Conservation (phyloP, 805 yeast genomes). For the Scheffersomyces ergatensis region DNA sequence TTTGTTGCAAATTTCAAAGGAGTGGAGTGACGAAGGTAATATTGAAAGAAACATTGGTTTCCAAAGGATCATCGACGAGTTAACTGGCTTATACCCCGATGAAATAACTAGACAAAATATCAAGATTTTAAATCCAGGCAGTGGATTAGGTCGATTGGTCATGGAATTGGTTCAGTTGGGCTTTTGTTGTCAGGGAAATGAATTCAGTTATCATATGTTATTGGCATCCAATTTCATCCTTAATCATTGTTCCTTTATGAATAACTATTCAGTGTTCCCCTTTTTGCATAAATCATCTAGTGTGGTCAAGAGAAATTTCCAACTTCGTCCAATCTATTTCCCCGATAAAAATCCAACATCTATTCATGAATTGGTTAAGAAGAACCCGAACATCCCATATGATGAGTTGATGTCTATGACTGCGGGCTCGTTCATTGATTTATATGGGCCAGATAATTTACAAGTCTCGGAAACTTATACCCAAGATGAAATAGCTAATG, state of each 20-base stretch:
- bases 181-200: conserved; percentile 65
- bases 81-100: conserved; percentile 37
- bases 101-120: conserved; percentile 31
- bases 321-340: conserved; percentile 47
- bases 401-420: conserved; percentile 64
- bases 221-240: conserved; percentile 53
- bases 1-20: conserved; percentile 56
- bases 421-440: conserved; percentile 69
- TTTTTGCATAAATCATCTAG: conserved; percentile 53
- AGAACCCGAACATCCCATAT: conserved; percentile 40
- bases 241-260: conserved; percentile 42
- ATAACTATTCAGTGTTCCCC: conserved; percentile 48
- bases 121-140: conserved; percentile 58
- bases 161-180: conserved; percentile 54
- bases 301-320: conserved; percentile 42
- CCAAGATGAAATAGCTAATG: conserved; percentile 33
- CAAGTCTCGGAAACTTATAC: conserved; percentile 33
- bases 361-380: conserved; percentile 23
- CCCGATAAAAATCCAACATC: conserved; percentile 52
- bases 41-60: conserved; percentile 42
- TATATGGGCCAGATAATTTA: conserved; percentile 53
- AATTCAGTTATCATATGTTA: conserved; percentile 63
- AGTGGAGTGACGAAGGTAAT: conserved; percentile 58
- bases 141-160: conserved; percentile 61
- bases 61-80: conserved; percentile 32